Percentiles rank a stretch among this genome's conserved stretches.
Evolutionary conservation across 192 early-diverging fungal genomes (phyloP).

Genomic region (Backusella liffmaniae): DNA sequence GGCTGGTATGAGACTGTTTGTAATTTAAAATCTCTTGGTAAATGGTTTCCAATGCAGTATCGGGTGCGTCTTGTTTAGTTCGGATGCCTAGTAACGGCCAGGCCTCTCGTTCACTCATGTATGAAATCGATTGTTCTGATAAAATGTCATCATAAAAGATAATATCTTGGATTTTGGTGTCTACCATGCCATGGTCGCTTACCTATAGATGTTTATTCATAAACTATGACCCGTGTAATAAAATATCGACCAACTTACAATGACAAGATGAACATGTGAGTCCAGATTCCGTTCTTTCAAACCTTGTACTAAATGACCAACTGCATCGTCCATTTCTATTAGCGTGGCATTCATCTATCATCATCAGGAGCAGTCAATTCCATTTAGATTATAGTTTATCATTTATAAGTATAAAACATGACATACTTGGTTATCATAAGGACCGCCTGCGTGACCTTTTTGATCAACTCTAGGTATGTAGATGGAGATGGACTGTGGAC

Average conservation of each 20-base stretch:
- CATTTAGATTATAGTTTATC: not conserved
- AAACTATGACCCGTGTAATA: not conserved
- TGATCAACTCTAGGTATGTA: constrained; percentile 84
- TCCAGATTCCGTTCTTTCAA: constrained; percentile 58
- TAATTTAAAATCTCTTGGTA: constrained; percentile 48
- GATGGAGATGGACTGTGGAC: constrained; percentile 73
- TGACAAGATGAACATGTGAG: constrained; percentile 61
- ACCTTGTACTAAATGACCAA: constrained; percentile 57
- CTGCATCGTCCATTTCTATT: constrained; percentile 51
- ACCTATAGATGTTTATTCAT: constrained; percentile 37
- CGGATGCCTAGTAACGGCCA: constrained; percentile 66
- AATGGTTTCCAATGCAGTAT: constrained; percentile 43
- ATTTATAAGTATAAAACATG: no score
- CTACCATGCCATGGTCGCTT: constrained; percentile 92
- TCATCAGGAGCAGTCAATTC: no score
- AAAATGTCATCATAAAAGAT: constrained; percentile 73
- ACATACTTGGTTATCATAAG: constrained; percentile 54
- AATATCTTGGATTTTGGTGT: constrained; percentile 36
- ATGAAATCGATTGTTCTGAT: constrained; percentile 30
- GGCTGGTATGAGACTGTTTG: constrained; percentile 19
- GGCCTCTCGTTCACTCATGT: constrained; percentile 53
- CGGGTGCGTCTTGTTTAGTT: constrained; percentile 41
- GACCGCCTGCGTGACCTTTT: constrained; percentile 73
- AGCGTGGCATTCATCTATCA: constrained; percentile 56
- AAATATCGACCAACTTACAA: constrained; percentile 15